Base-by-base conservation (phyloP, 352 stramenopile genomes). In the Pythium oligandrum region DNA sequence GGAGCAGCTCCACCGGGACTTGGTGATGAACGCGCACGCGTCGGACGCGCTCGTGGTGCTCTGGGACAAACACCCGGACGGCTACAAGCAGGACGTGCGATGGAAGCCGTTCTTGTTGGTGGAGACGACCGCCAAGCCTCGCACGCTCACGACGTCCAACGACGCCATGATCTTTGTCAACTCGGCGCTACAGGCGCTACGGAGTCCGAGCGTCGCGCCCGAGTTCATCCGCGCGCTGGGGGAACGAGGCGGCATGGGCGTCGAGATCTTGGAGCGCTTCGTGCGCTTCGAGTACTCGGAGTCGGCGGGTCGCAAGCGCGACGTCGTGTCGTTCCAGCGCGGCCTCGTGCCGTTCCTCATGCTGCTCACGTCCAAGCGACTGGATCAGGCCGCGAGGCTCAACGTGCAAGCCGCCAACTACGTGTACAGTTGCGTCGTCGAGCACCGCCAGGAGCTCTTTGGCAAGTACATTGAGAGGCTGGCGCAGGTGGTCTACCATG, bases 151-250 rank as follows among this genome's bases (percentile, higher is more conserved):
- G 9, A 48, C 9, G 9, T 30, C 9, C 9, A 48, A 11, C 9
- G 26, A 54, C 26, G 48, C 9, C 3, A 6, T 46, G 12, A 76
- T 70, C 17, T 76, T 78, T 30, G 54, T 73, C 12, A 79, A 79
- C 51, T 70, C 70, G 2, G 67, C 51, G n/a, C 56, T 78, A 3
- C 63, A 74, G n/a, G 68, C 68, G 12, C 51, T 77, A 31, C 37
- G 7, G 1, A 74, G 67, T 7, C 62, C 70, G 9, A 64, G 40
- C 6, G 5, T 70, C 35, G 68, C 65, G 26, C 17, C 61, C 43
- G 51, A 70, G 35, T 74, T 77, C 48, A 48, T 77, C n/a, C 48
- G 68, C 6, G 68, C 61, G 43, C 46, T 74, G n/a, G 65, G 68
- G 0, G 63, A 64, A 34, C 53, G 44, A 1, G 62, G 70, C 6